Base-by-base conservation (phyloP, 495 filamentous ascomycete species). In the Xylaria castorea region DNA sequence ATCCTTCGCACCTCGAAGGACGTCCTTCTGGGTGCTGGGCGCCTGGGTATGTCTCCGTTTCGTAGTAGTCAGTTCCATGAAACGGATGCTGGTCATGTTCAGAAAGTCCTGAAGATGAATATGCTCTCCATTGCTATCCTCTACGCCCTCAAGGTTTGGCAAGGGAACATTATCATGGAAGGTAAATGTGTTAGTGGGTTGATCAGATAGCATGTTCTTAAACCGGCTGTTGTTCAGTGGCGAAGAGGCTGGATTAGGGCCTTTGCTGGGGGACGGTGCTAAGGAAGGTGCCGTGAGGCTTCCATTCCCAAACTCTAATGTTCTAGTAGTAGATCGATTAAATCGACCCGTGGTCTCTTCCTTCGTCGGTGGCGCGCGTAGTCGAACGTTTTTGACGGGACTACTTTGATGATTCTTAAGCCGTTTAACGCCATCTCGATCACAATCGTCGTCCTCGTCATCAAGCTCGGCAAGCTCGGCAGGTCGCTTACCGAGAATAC, bases 11-110 rank as follows among this genome's bases (percentile, higher is more conserved):
- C 79, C 85, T 22, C 74, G 70, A 53, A 78, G 74, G 72, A 78
- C 85, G 51, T 83, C 83, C 68, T 78, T 80, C 64, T 81, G 77
- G 30, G 78, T 74, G 40, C 80, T 82, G 22, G 92, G 91, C 1
- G 88, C 93, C 42, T 91, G 89, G 0, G 96, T 98, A 77, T 95
- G 92, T 57, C 96, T 87, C 73, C 96, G 86, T 80, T 98, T 99
- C 0, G 95, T 98, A 1, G 89, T 89, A 2, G 93, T 98, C 36
- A 97, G 86, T 77, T 99, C 97, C 91, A 99, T 97, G 82, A 99
- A 99, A 50, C 94, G 92, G 75, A 99, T 97, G 71, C 91, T 93
- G 6, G 96, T 98, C 89, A 97, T 89, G 75, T 97, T 93, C 58
- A 99, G 83, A 82, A 99, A 99, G 48, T 97, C 92, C 76, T 97